These are phyloP conservation scores for Aspergillus tubingensis DNA, from an alignment of 2,329 filamentous ascomycete species.

Conservation along the genomic window DNA sequence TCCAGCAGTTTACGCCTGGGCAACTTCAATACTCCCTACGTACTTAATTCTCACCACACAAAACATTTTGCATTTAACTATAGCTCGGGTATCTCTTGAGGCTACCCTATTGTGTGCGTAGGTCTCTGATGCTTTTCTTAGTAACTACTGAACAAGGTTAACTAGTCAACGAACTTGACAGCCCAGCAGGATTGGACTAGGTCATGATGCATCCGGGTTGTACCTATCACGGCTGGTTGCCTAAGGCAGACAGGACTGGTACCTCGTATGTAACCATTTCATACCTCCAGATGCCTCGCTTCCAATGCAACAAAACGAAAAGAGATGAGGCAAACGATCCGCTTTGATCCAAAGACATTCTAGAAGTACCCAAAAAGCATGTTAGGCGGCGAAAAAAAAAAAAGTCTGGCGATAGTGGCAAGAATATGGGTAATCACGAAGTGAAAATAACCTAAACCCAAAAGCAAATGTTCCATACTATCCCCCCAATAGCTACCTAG, in stretches of 20 bases:
- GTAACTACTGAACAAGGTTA: not conserved
- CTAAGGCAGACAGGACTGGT: not conserved
- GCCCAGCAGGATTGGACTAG: constrained; percentile 1
- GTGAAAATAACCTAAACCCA: not conserved
- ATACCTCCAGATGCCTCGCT: not conserved
- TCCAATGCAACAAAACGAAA: not conserved
- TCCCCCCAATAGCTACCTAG: not conserved
- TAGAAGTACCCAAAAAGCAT: not conserved
- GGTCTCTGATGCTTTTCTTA: not conserved
- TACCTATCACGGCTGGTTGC: not conserved
- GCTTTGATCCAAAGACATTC: not conserved
- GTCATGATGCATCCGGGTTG: constrained; percentile 6
- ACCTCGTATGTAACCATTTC: not conserved
- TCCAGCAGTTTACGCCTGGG: not conserved
- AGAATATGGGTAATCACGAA: not conserved
- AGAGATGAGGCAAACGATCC: not conserved
- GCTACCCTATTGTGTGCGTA: not conserved
- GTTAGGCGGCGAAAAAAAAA: not conserved
- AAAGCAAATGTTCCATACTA: not conserved
- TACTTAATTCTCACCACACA: not conserved
- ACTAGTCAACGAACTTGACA: not conserved
- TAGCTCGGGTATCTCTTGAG: not conserved
- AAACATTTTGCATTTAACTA: not conserved
- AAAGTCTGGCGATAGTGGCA: not conserved
- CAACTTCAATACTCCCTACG: not conserved